phyloP scores from a whole-genome alignment of 148 eudicot species.

The Camellia granthamiana region DNA sequence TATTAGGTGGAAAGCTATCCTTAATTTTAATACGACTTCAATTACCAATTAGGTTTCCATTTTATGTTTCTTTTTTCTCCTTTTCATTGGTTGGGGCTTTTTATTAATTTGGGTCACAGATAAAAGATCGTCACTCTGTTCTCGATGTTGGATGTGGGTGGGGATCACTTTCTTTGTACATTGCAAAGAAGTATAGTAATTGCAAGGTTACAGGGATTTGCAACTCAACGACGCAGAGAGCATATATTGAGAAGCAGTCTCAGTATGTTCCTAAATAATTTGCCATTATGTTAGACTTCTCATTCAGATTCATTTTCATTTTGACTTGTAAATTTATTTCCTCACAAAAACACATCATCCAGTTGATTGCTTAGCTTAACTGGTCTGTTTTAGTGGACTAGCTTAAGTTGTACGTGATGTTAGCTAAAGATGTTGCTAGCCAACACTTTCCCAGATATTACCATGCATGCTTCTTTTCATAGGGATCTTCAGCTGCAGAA shows the following conservation, averaged over 20 bases:
- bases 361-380: not conserved
- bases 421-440: not conserved
- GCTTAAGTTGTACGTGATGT: not conserved
- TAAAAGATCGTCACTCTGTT: too few species aligned
- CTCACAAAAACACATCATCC: not conserved
- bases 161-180: slow-evolving; percentile 54
- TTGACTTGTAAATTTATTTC: not conserved
- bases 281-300: not conserved
- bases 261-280: slow-evolving; percentile 36
- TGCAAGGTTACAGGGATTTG: slow-evolving; percentile 87
- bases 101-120: too few species aligned
- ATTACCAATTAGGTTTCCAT: too few species aligned
- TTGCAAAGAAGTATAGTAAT: slow-evolving; percentile 70
- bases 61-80: too few species aligned
- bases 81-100: too few species aligned
- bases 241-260: slow-evolving; percentile 66
- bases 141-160: too few species aligned
- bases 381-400: not conserved
- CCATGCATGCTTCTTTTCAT: slow-evolving; percentile 12
- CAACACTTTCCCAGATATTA: not conserved
- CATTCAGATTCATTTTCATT: not conserved
- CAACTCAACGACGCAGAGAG: slow-evolving; percentile 88
- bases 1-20: too few species aligned
- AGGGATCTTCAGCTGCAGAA: slow-evolving; percentile 79
- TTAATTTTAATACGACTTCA: too few species aligned